A percentile compares a stretch with the other conserved stretches of the same genome.
phyloP scores from a whole-genome alignment of 257 asterid species.

The Phtheirospermum japonicum region DNA sequence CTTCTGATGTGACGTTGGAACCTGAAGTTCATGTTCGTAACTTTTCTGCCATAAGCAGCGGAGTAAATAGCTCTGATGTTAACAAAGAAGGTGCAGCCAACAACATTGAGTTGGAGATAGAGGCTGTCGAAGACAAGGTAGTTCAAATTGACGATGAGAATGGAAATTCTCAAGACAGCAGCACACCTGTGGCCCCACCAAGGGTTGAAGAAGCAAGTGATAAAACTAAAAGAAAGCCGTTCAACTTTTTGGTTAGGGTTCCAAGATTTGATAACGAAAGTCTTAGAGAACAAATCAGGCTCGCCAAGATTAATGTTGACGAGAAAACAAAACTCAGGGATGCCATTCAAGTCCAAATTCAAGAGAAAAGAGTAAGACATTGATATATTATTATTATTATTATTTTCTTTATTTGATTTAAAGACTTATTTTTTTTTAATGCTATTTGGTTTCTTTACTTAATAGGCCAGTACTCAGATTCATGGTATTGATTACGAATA shows the following conservation, averaged over 20 bases:
- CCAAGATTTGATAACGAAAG: slow-evolving; percentile 73
- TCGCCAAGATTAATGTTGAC: slow-evolving; percentile 57
- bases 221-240: slow-evolving; percentile 42
- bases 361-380: slow-evolving; percentile 50
- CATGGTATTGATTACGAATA: slow-evolving; percentile 67
- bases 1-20: slow-evolving; percentile 37
- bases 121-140: slow-evolving; percentile 32
- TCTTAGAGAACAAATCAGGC: slow-evolving; percentile 58
- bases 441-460: slow-evolving; percentile 22
- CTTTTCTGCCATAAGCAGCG: slow-evolving; percentile 29
- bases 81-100: slow-evolving; percentile 29
- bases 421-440: not conserved
- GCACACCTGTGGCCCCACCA: slow-evolving; percentile 32
- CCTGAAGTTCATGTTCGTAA: slow-evolving; percentile 32
- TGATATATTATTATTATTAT: not conserved
- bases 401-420: slow-evolving; percentile 12
- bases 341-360: slow-evolving; percentile 52
- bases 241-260: slow-evolving; percentile 56
- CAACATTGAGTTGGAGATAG: slow-evolving; percentile 28
- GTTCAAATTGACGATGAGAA: slow-evolving; percentile 32
- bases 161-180: slow-evolving; percentile 35
- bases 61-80: slow-evolving; percentile 31
- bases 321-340: slow-evolving; percentile 67
- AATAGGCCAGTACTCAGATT: slow-evolving; percentile 65
- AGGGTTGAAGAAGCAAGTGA: slow-evolving; percentile 41